phyloP scores from a whole-genome alignment of 2,329 filamentous ascomycete genomes.

The Daldinia sp. region DNA sequence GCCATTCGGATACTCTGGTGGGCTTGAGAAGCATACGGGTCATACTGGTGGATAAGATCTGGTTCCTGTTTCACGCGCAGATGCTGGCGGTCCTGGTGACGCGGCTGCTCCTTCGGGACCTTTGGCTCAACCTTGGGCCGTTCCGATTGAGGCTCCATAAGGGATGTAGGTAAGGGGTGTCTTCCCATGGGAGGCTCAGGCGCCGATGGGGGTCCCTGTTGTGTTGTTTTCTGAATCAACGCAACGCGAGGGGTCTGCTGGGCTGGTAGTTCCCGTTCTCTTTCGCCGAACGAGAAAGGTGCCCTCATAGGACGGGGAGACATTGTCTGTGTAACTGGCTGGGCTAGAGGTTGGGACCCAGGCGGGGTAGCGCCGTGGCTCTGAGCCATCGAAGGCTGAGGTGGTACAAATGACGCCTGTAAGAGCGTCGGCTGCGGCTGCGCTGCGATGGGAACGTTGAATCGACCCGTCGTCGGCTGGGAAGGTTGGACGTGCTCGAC shows the following conservation, averaged over 20 bases:
- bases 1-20: slow-evolving; percentile 56
- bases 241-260: slow-evolving; percentile 52
- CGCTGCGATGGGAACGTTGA: slow-evolving; percentile 61
- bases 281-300: slow-evolving; percentile 62
- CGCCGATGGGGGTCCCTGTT: slow-evolving; percentile 46
- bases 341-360: slow-evolving; percentile 54
- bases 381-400: slow-evolving; percentile 47
- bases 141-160: slow-evolving; percentile 50
- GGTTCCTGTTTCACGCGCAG: slow-evolving; percentile 64
- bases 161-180: slow-evolving; percentile 50
- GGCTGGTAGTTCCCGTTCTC: slow-evolving; percentile 53
- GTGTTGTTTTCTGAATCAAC: slow-evolving; percentile 48
- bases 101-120: slow-evolving; percentile 50
- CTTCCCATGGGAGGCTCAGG: slow-evolving; percentile 47
- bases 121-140: slow-evolving; percentile 51
- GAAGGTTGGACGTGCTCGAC: slow-evolving; percentile 56
- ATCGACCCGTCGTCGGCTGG: slow-evolving; percentile 57
- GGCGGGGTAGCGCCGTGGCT: slow-evolving; percentile 45
- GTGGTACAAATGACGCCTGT: slow-evolving; percentile 49
- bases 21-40: slow-evolving; percentile 57
- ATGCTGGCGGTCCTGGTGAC: slow-evolving; percentile 50
- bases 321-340: slow-evolving; percentile 59
- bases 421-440: slow-evolving; percentile 53
- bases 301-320: slow-evolving; percentile 62
- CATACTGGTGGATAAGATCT: slow-evolving; percentile 61